These are phyloP conservation scores for Clitopilus passeckerianus DNA, from an alignment of 768 basidiomycete species.

Conservation along the genomic window DNA sequence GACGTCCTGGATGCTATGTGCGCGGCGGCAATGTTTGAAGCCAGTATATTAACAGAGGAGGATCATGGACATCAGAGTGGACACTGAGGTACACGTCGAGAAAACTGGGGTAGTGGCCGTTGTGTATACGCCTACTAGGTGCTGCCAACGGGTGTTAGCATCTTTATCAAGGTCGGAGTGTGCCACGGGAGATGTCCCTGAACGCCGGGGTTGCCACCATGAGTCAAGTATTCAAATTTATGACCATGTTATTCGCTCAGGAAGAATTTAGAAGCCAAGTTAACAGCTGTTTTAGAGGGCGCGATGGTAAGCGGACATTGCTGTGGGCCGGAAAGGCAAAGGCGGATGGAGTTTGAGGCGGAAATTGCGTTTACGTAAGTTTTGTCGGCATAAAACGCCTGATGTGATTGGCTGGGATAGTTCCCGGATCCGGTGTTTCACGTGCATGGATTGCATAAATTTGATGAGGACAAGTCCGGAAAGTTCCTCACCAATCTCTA, in stretches of 20 bases:
- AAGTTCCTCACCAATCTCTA: constrained; percentile 13
- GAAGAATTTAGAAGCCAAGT: neutral
- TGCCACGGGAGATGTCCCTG: neutral
- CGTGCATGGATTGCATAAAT: constrained; percentile 35
- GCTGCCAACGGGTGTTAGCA: neutral
- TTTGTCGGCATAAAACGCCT: constrained; percentile 14
- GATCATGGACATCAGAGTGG: neutral
- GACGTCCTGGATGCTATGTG: neutral
- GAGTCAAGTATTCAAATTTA: neutral
- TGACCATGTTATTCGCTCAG: neutral
- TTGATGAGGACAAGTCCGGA: constrained; percentile 25
- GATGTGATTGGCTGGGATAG: constrained; percentile 26
- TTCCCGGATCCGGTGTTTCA: constrained; percentile 23
- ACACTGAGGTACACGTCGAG: neutral
- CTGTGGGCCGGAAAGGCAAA: constrained; percentile 12
- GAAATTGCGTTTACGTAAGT: constrained; percentile 9
- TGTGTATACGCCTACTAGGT: neutral
- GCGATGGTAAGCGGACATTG: neutral
- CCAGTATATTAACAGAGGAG: neutral
- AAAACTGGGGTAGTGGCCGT: neutral
- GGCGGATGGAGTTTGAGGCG: constrained; percentile 12
- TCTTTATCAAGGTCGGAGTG: neutral
- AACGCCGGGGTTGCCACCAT: neutral
- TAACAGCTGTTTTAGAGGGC: neutral
- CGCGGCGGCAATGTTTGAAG: neutral